Evolutionary conservation across 1,139 yeast species (phyloP).

Genomic region (Sugiyamaella paludigena): DNA sequence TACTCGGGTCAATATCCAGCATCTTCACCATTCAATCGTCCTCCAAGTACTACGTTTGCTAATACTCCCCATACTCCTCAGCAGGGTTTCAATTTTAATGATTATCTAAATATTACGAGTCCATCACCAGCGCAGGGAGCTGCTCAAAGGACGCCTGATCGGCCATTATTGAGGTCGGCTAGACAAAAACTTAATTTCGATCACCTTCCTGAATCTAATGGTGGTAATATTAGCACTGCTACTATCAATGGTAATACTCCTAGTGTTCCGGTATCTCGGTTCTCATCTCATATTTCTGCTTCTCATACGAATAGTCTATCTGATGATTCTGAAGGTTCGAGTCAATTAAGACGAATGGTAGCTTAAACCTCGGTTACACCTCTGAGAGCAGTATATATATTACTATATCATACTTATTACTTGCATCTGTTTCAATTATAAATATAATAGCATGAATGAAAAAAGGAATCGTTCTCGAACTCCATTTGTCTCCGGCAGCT

Average conservation of each 20-base stretch:
- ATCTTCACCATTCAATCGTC: slow-evolving; percentile 19
- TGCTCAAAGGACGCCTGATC: slow-evolving; percentile 18
- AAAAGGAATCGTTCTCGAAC: too few relatives aligned
- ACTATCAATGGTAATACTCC: too few relatives aligned
- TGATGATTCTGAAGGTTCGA: neutral
- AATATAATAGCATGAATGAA: too few relatives aligned
- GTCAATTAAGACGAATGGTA: neutral
- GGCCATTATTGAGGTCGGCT: slow-evolving; percentile 23
- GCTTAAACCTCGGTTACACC: too few relatives aligned
- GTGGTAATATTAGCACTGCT: neutral
- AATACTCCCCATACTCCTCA: slow-evolving; percentile 37
- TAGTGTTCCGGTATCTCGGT: neutral
- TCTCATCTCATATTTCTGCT: slow-evolving; percentile 8
- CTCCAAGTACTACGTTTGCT: slow-evolving; percentile 15
- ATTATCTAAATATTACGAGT: slow-evolving; percentile 72
- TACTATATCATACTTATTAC: too few relatives aligned
- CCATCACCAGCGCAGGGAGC: slow-evolving; percentile 55
- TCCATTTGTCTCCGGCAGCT: too few relatives aligned
- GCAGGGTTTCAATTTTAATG: slow-evolving; percentile 76
- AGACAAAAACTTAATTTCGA: slow-evolving; percentile 23
- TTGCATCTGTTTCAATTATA: too few relatives aligned
- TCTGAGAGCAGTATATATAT: too few relatives aligned
- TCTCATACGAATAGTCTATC: neutral
- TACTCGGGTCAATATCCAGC: slow-evolving; percentile 17
- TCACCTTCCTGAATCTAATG: slow-evolving; percentile 12